Conservation (phyloP, 179 eudicot species). For the Gypsophila paniculata region DNA sequence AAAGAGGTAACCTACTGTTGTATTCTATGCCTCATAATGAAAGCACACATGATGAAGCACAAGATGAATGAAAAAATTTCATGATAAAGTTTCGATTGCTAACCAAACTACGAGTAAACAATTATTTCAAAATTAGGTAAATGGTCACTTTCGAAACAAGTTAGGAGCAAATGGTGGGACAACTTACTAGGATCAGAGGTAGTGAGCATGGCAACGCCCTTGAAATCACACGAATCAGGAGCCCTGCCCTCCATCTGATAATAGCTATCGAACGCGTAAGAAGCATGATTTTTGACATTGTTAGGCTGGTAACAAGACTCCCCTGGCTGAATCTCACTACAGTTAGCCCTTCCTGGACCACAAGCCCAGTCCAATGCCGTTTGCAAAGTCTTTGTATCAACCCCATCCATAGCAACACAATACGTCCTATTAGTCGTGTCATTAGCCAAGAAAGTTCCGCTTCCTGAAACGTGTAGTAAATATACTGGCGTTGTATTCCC, state of each 20-base stretch:
- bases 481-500: slow-evolving; percentile 69
- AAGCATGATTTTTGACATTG: slow-evolving; percentile 68
- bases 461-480: slow-evolving; percentile 70
- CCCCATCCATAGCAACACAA: slow-evolving; percentile 62
- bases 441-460: slow-evolving; percentile 80
- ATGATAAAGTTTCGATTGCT: no score
- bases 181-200: slow-evolving; percentile 88
- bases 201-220: slow-evolving; percentile 80
- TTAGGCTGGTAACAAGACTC: slow-evolving; percentile 75
- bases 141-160: neutral
- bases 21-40: neutral
- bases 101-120: neutral
- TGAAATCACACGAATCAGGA: slow-evolving; percentile 79
- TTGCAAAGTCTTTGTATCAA: slow-evolving; percentile 63
- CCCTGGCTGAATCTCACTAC: slow-evolving; percentile 84
- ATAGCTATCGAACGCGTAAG: slow-evolving; percentile 90
- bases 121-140: neutral
- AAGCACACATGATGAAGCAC: slow-evolving; percentile 7
- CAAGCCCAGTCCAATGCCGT: slow-evolving; percentile 94
- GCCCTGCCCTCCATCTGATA: slow-evolving; percentile 64
- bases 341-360: slow-evolving; percentile 88
- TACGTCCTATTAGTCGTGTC: slow-evolving; percentile 82
- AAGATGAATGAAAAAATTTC: neutral
- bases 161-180: neutral
- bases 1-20: neutral